Conservation (phyloP, 176 grass and related monocot species). For the Poa annua region DNA sequence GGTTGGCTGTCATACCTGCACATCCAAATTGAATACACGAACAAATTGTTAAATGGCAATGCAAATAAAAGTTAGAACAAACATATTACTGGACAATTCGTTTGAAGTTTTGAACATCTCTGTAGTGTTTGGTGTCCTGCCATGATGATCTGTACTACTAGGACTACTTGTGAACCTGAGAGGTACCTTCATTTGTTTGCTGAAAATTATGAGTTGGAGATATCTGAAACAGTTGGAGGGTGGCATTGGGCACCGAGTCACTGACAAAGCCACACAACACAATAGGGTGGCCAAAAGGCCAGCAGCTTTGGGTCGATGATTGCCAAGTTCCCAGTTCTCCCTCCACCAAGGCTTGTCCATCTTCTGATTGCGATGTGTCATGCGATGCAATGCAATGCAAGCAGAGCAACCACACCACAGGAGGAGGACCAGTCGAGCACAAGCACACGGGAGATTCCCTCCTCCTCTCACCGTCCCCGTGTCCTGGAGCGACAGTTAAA, state of each 20-base stretch:
- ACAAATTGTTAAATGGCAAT: too few species aligned
- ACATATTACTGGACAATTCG: background rate
- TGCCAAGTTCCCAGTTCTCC: conserved; percentile 42
- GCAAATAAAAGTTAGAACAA: too few species aligned
- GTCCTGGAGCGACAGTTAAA: conserved; percentile 8
- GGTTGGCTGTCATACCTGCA: background rate
- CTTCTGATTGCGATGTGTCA: conserved; percentile 44
- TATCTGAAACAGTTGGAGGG: conserved; percentile 35
- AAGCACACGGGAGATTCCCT: conserved; percentile 43
- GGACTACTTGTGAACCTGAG: background rate
- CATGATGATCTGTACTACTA: background rate
- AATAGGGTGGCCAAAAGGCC: conserved; percentile 44
- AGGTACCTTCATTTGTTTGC: background rate
- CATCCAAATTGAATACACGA: background rate
- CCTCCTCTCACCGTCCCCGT: conserved; percentile 21
- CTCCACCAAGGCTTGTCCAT: conserved; percentile 50
- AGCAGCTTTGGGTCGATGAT: conserved; percentile 48
- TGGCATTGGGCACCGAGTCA: background rate
- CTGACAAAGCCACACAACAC: conserved; percentile 25
- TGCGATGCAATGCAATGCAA: conserved; percentile 10
- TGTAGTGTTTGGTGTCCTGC: background rate
- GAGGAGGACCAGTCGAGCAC: conserved; percentile 35
- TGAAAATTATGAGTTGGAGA: background rate
- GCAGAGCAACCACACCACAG: conserved; percentile 31
- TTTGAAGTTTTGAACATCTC: background rate